Conservation (phyloP, 2,329 filamentous ascomycete species). For the Colletotrichum brevisporum region DNA sequence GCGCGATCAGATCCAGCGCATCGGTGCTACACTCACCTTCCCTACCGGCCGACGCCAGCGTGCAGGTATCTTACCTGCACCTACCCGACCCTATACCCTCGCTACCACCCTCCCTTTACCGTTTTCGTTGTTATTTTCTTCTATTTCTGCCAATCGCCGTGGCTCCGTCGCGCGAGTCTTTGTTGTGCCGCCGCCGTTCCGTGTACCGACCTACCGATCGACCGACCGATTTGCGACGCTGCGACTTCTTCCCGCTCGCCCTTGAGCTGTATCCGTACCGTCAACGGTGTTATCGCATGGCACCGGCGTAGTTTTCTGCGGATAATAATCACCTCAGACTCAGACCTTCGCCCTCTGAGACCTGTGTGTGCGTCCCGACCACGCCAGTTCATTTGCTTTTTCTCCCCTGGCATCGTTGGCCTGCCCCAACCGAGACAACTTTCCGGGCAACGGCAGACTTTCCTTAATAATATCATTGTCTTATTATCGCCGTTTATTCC, state of each 20-base stretch:
- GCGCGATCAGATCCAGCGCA: too few relatives aligned
- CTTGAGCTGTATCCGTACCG: neutral
- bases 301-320: constrained; percentile 7
- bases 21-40: constrained; percentile 21
- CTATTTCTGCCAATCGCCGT: neutral
- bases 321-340: neutral
- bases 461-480: constrained; percentile 40
- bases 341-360: constrained; percentile 17
- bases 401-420: constrained; percentile 33
- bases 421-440: constrained; percentile 22
- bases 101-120: constrained; percentile 23
- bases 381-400: constrained; percentile 41
- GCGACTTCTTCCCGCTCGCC: constrained; percentile 2
- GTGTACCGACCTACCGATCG: constrained; percentile 25
- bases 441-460: constrained; percentile 38
- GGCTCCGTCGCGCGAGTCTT: constrained; percentile 21
- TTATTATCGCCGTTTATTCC: constrained; percentile 36
- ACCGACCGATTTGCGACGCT: constrained; percentile 40
- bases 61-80: constrained; percentile 40
- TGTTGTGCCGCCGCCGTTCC: constrained; percentile 21
- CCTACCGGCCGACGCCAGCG: constrained; percentile 17
- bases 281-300: constrained; percentile 2
- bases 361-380: constrained; percentile 25
- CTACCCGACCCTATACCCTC: constrained; percentile 26
- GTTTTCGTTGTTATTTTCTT: constrained; percentile 6